Percentiles rank a stretch among this genome's conserved stretches.
These are phyloP conservation scores for Xylariaceae sp. DNA, from an alignment of 2,329 filamentous ascomycete genomes.

Conservation along the genomic window DNA sequence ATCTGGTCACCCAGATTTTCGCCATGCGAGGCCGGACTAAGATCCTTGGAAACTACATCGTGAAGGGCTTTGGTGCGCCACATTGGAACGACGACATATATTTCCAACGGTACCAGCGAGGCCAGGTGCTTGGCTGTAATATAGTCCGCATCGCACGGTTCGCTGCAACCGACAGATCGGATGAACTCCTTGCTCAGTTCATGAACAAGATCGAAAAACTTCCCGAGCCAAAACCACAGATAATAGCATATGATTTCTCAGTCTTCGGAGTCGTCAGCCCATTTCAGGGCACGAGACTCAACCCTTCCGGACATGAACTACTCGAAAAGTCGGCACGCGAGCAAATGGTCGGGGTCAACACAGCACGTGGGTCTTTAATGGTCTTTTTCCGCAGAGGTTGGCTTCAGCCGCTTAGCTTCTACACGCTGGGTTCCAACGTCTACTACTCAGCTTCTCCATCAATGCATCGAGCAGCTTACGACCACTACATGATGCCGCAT, in stretches of 20 bases:
- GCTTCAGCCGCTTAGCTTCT: conserved; percentile 63
- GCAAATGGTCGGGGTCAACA: conserved; percentile 45
- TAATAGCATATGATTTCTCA: conserved; percentile 44
- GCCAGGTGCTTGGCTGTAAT: conserved; percentile 54
- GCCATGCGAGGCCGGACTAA: conserved; percentile 52
- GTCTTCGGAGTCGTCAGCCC: conserved; percentile 38
- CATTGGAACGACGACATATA: conserved; percentile 54
- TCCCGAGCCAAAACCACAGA: conserved; percentile 43
- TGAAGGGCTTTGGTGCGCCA: conserved; percentile 39
- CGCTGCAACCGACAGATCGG: conserved; percentile 50
- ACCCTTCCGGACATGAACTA: conserved; percentile 44
- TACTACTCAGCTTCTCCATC: conserved; percentile 67
- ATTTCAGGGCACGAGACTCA: conserved; percentile 45
- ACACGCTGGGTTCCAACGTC: conserved; percentile 63
- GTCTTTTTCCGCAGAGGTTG: conserved; percentile 57
- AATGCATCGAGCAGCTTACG: conserved; percentile 68
- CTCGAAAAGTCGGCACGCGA: conserved; percentile 36
- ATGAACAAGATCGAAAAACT: conserved; percentile 41
- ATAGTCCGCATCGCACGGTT: conserved; percentile 59
- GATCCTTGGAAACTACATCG: conserved; percentile 55
- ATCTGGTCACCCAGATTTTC: conserved; percentile 45
- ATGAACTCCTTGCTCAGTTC: conserved; percentile 44
- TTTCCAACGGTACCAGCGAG: conserved; percentile 49
- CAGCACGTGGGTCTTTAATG: conserved; percentile 52
- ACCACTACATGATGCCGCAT: conserved; percentile 63